Evolutionary conservation across 495 filamentous ascomycete genomes (phyloP).

Genomic region (Neurospora sp.): DNA sequence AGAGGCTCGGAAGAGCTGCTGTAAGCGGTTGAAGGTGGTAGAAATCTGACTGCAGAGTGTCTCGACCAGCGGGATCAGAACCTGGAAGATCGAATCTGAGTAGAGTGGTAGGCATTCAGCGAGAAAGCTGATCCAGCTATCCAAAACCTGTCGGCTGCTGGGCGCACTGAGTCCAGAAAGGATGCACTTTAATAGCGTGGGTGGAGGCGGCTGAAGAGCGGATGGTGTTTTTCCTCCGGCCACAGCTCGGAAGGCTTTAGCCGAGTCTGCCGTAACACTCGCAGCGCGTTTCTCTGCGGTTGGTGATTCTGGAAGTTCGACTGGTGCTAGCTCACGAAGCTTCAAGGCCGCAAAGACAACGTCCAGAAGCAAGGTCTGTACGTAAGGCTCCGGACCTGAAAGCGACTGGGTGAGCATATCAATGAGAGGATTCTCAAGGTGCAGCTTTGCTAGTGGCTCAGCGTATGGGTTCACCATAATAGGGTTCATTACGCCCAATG

Average conservation of each 20-base stretch:
- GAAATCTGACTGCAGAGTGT: conserved; percentile 71
- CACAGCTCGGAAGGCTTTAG: conserved; percentile 15
- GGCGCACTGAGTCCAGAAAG: conserved; percentile 68
- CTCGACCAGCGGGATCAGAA: conserved; percentile 80
- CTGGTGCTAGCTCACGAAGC: conserved; percentile 44
- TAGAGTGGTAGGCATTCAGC: conserved; percentile 75
- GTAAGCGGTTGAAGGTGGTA: conserved; percentile 54
- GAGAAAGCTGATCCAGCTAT: conserved; percentile 87
- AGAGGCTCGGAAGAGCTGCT: conserved; percentile 41
- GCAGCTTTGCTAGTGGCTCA: conserved; percentile 51
- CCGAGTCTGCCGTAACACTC: conserved; percentile 17
- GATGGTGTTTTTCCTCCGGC: conserved; percentile 20
- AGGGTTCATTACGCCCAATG: conserved; percentile 63
- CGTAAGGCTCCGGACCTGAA: conserved; percentile 48
- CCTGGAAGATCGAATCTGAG: conserved; percentile 74
- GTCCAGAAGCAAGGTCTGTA: conserved; percentile 68
- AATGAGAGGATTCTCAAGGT: conserved; percentile 64
- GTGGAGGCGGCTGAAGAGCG: conserved; percentile 47
- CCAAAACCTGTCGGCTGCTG: conserved; percentile 65
- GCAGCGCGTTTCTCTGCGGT: conserved; percentile 30
- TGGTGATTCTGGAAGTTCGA: conserved; percentile 33
- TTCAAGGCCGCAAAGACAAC: conserved; percentile 61
- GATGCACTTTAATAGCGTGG: conserved; percentile 70
- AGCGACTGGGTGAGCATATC: conserved; percentile 56
- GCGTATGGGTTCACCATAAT: conserved; percentile 64